Conservation (phyloP, 2,329 filamentous ascomycete genomes). For the Pseudogymnoascus sp. region DNA sequence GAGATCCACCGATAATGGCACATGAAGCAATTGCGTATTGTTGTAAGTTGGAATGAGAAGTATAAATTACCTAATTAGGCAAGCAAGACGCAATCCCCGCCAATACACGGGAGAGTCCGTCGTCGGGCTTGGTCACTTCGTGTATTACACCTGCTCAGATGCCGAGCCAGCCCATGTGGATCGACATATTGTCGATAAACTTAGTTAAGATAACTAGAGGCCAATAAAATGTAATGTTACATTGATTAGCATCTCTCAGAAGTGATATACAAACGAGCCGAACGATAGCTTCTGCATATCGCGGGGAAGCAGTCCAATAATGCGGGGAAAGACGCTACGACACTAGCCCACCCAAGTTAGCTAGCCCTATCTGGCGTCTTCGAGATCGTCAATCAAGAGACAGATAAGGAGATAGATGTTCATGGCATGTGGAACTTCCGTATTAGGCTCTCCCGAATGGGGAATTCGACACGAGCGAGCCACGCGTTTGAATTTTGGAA, state of each 20-base stretch:
- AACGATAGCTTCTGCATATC: not conserved
- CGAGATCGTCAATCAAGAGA: not conserved
- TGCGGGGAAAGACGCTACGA: not conserved
- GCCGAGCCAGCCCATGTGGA: not conserved
- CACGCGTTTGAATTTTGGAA: not conserved
- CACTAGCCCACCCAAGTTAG: not conserved
- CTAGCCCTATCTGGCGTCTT: not conserved
- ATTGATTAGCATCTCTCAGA: not conserved
- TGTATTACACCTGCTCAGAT: not conserved
- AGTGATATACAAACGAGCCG: not conserved
- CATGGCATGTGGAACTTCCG: not conserved
- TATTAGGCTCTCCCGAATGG: not conserved
- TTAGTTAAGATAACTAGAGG: not conserved
- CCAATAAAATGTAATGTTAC: not conserved
- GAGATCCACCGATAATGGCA: not conserved
- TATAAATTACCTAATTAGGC: constrained; percentile 7
- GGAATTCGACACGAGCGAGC: not conserved
- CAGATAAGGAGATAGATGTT: constrained; percentile 1
- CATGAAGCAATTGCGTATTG: not conserved
- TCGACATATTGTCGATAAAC: not conserved
- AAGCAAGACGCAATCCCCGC: not conserved
- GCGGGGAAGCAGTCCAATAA: not conserved
- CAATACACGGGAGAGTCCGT: not conserved
- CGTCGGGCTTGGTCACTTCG: not conserved
- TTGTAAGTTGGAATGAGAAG: not conserved